These are phyloP conservation scores for Aspergillus sp. DNA, from an alignment of 2,329 filamentous ascomycete genomes.

Conservation along the genomic window DNA sequence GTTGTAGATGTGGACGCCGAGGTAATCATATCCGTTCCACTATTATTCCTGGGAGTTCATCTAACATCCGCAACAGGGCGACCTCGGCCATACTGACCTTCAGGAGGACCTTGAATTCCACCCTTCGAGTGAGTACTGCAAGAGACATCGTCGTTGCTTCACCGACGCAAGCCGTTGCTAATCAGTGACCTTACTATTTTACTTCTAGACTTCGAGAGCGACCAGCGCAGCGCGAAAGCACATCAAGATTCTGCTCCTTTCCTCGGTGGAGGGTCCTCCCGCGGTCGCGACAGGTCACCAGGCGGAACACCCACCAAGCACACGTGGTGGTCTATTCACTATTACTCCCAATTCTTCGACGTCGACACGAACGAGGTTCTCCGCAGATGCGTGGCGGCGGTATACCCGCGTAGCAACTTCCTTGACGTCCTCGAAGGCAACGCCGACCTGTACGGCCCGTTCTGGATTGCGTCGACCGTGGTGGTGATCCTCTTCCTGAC, in stretches of 20 bases:
- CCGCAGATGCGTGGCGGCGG: slow-evolving; percentile 78
- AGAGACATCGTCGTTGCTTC: slow-evolving; percentile 1
- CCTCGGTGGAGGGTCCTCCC: slow-evolving; percentile 41
- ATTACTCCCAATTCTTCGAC: slow-evolving; percentile 98
- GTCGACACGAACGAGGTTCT: slow-evolving; percentile 91
- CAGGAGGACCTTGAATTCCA: slow-evolving; percentile 99
- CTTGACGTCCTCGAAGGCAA: slow-evolving; percentile 96
- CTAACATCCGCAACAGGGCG: slow-evolving; percentile 61
- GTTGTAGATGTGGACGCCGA: slow-evolving; percentile 97
- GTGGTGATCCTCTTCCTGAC: slow-evolving; percentile 93
- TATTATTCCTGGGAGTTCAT: background rate
- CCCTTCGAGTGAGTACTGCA: slow-evolving; percentile 64
- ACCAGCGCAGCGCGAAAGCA: slow-evolving; percentile 49
- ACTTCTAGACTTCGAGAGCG: slow-evolving; percentile 65
- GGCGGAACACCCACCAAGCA: slow-evolving; percentile 64
- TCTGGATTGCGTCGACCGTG: slow-evolving; percentile 98
- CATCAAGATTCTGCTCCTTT: slow-evolving; percentile 52
- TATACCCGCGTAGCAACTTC: slow-evolving; percentile 91
- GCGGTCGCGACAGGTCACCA: slow-evolving; percentile 40
- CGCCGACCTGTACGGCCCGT: slow-evolving; percentile 91
- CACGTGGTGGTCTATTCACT: slow-evolving; percentile 86
- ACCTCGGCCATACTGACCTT: slow-evolving; percentile 95
- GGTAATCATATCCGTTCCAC: slow-evolving; percentile 47
- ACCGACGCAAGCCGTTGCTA: too few relatives aligned
- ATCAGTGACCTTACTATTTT: background rate